Percentiles rank a stretch among this genome's conserved stretches.
Conservation (phyloP, 2,329 filamentous ascomycete species). For the Aspergillus japonicus region DNA sequence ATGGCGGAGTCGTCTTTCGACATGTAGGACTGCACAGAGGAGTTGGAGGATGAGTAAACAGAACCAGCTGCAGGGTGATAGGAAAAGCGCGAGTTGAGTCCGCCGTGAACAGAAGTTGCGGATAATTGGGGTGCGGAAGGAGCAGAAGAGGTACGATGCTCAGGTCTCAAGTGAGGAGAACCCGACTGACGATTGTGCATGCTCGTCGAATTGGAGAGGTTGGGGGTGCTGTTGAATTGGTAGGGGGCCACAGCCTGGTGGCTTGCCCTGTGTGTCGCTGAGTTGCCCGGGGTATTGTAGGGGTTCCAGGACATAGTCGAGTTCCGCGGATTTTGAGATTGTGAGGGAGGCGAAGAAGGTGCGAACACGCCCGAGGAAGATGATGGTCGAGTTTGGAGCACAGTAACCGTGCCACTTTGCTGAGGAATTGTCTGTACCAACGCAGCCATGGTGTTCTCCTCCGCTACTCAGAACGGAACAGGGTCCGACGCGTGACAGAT, state of each 20-base stretch:
- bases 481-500: conserved; percentile 24
- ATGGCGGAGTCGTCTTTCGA: conserved; percentile 53
- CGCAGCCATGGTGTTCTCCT: conserved; percentile 69
- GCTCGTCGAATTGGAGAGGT: conserved; percentile 52
- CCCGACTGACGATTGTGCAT: conserved; percentile 55
- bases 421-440: conserved; percentile 79
- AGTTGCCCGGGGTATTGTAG: conserved; percentile 41
- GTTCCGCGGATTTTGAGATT: conserved; percentile 42
- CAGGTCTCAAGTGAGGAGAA: conserved; percentile 56
- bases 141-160: conserved; percentile 56
- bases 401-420: conserved; percentile 69
- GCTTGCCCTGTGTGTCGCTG: conserved; percentile 48
- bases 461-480: conserved; percentile 17
- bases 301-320: conserved; percentile 42
- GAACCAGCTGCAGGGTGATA: conserved; percentile 53
- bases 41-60: conserved; percentile 53
- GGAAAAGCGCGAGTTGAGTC: conserved; percentile 36
- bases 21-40: conserved; percentile 44
- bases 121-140: conserved; percentile 48
- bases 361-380: conserved; percentile 62
- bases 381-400: conserved; percentile 71
- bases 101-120: conserved; percentile 29
- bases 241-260: conserved; percentile 71
- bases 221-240: conserved; percentile 71
- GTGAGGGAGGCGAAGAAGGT: conserved; percentile 31